Percentiles rank a stretch among this genome's conserved stretches.
Evolutionary conservation across 2,329 filamentous ascomycete genomes (phyloP).

Genomic region (Apiospora pterosperma): DNA sequence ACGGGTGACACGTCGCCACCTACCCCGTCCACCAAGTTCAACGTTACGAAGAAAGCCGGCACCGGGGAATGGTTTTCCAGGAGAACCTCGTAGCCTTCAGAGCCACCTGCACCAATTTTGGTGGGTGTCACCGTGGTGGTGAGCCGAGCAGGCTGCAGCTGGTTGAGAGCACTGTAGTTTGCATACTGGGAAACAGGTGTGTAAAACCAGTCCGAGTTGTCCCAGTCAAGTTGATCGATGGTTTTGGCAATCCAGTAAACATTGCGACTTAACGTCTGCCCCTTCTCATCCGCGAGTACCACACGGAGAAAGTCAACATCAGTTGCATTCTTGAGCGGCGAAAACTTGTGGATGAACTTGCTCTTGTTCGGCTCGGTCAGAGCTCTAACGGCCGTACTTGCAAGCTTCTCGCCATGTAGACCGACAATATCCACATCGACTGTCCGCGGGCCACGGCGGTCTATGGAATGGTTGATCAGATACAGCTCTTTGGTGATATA

Average conservation of each 20-base stretch:
- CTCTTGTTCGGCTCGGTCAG: slow-evolving; percentile 43
- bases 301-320: slow-evolving; percentile 50
- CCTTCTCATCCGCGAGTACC: slow-evolving; percentile 32
- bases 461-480: slow-evolving; percentile 51
- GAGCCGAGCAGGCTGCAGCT: slow-evolving; percentile 35
- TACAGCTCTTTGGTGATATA: slow-evolving; percentile 44
- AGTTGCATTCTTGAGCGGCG: slow-evolving; percentile 28
- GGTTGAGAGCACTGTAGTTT: slow-evolving; percentile 42
- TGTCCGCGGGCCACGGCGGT: slow-evolving; percentile 33
- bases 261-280: slow-evolving; percentile 46
- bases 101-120: slow-evolving; percentile 4
- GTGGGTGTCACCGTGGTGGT: slow-evolving; percentile 19
- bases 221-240: slow-evolving; percentile 52
- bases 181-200: slow-evolving; percentile 53
- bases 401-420: slow-evolving; percentile 39
- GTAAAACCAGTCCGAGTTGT: slow-evolving; percentile 53
- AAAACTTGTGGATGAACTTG: slow-evolving; percentile 30
- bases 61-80: slow-evolving; percentile 49
- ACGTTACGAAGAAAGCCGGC: slow-evolving; percentile 55
- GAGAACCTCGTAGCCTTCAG: slow-evolving; percentile 24
- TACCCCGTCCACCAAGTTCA: slow-evolving; percentile 43
- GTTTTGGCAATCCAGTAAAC: slow-evolving; percentile 55
- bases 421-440: slow-evolving; percentile 49
- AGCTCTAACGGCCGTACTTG: slow-evolving; percentile 24
- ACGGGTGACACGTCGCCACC: slow-evolving; percentile 47